Conservation (phyloP, 441 rosid species). For the Sinapis alba region DNA sequence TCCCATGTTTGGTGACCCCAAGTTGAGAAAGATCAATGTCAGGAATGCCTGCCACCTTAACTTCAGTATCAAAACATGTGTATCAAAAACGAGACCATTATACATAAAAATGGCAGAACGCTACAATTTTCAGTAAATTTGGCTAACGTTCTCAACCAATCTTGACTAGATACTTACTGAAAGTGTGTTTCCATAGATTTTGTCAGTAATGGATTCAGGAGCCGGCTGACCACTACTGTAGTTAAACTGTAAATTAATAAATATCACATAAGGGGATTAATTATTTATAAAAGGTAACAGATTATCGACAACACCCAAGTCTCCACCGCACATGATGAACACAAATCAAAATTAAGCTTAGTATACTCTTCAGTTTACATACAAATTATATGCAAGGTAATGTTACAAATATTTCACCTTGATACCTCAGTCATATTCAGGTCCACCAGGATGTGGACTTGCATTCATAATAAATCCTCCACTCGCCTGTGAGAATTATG, state of each 20-base stretch:
- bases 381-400: slow-evolving; percentile 18
- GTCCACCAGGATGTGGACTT: no score
- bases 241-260: slow-evolving; percentile 59
- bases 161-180: slow-evolving; percentile 59
- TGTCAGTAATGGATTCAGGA: slow-evolving; percentile 87
- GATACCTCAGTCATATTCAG: slow-evolving; percentile 94
- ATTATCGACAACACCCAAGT: not conserved
- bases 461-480: slow-evolving; percentile 98
- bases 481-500: slow-evolving; percentile 68
- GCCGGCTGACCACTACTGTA: slow-evolving; percentile 96
- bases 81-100: slow-evolving; percentile 25
- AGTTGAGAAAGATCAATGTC: slow-evolving; percentile 72
- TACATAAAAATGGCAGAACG: not conserved
- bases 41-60: slow-evolving; percentile 81
- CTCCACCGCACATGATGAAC: slow-evolving; percentile 4
- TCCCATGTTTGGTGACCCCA: slow-evolving; percentile 67
- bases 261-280: not conserved
- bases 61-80: slow-evolving; percentile 70
- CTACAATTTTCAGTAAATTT: not conserved
- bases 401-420: slow-evolving; percentile 52
- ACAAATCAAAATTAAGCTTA: no score
- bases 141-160: not conserved
- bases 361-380: no score
- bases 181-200: slow-evolving; percentile 92
- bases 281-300: no score